These are phyloP conservation scores for Agaricus subrufescens DNA, from an alignment of 768 basidiomycete species.

Conservation along the genomic window DNA sequence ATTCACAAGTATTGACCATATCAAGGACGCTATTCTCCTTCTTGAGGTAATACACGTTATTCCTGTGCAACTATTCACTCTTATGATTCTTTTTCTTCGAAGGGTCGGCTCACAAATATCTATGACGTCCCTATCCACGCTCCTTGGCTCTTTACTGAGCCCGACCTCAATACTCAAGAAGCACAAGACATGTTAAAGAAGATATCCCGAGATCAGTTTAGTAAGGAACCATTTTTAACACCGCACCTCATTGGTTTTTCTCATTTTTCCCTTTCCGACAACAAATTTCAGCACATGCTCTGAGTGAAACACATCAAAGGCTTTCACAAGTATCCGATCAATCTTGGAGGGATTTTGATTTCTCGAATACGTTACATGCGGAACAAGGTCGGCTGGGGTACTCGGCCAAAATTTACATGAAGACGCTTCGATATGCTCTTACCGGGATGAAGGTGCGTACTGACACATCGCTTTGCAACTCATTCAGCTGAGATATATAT, in stretches of 20 bases:
- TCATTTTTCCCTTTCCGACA: background rate
- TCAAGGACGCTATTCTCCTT: slow-evolving; percentile 57
- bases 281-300: slow-evolving; percentile 22
- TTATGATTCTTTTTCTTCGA: background rate
- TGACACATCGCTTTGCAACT: background rate
- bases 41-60: slow-evolving; percentile 44
- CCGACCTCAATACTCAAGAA: slow-evolving; percentile 50
- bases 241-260: slow-evolving; percentile 5
- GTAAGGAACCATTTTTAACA: background rate
- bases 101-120: slow-evolving; percentile 71
- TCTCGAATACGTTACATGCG: slow-evolving; percentile 33
- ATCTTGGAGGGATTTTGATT: slow-evolving; percentile 23
- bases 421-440: slow-evolving; percentile 67
- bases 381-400: slow-evolving; percentile 35
- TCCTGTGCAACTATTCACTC: background rate
- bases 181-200: slow-evolving; percentile 49
- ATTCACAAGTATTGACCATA: slow-evolving; percentile 50
- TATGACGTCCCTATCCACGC: slow-evolving; percentile 65
- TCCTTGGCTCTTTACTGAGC: slow-evolving; percentile 76
- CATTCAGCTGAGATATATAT: background rate
- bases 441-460: slow-evolving; percentile 76
- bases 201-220: background rate
- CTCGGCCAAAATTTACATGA: slow-evolving; percentile 59
- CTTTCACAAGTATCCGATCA: slow-evolving; percentile 25
- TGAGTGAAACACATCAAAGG: slow-evolving; percentile 24